Percentiles rank a stretch among this genome's conserved stretches.
phyloP scores from a whole-genome alignment of 257 asterid species.

The Rauvolfia tetraphylla region DNA sequence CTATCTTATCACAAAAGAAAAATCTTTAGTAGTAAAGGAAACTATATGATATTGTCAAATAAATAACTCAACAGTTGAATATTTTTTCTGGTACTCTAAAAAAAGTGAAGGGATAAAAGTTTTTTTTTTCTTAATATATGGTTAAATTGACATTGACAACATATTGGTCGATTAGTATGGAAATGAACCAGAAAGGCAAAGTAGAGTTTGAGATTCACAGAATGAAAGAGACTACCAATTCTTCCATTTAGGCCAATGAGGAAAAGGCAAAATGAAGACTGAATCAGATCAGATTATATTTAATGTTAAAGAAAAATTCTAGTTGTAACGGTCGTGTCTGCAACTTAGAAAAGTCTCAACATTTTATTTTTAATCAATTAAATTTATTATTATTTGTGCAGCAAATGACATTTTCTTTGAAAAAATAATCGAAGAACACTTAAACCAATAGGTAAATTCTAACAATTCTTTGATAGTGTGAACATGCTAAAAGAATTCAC shows the following conservation, averaged over 20 bases:
- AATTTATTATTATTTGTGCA: no score
- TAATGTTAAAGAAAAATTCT: not conserved
- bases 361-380: not conserved
- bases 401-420: not conserved
- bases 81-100: no score
- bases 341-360: not conserved
- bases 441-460: not conserved
- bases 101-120: not conserved
- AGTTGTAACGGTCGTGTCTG: not conserved
- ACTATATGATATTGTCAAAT: no score
- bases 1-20: no score
- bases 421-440: no score
- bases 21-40: no score
- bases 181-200: conserved; percentile 4
- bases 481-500: no score
- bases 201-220: not conserved
- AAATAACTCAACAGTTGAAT: no score
- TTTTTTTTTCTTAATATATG: not conserved
- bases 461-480: not conserved
- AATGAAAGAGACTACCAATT: conserved; percentile 6
- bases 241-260: not conserved
- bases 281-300: not conserved
- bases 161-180: not conserved
- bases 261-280: not conserved
- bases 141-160: not conserved